Percentiles rank a stretch among this genome's conserved stretches.
Evolutionary conservation across 345 rosid species (phyloP).

Genomic region (Linum usitatissimum): DNA sequence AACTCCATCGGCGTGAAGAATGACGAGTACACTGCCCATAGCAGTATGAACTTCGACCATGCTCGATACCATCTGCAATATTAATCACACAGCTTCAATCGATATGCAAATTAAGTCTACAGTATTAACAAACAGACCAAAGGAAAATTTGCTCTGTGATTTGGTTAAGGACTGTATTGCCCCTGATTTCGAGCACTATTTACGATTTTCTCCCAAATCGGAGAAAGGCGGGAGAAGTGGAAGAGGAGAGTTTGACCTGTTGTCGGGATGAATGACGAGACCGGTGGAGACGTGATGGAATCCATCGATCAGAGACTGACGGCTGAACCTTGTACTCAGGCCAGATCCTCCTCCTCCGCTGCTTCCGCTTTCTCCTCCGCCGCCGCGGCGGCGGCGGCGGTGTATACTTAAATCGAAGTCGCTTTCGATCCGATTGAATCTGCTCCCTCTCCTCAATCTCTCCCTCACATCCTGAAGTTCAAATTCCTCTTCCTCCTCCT

Average conservation of each 20-base stretch:
- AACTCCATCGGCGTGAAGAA: conserved; percentile 86
- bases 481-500: conserved; percentile 19
- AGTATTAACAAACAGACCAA: too few relatives aligned
- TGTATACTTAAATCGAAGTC: conserved; percentile 27
- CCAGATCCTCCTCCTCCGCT: conserved; percentile 12
- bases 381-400: background rate
- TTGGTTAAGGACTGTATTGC: too few relatives aligned
- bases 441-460: conserved; percentile 26
- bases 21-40: conserved; percentile 82
- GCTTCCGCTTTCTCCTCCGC: background rate
- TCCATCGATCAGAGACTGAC: conserved; percentile 32
- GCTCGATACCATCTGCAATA: conserved; percentile 49
- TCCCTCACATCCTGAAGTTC: conserved; percentile 34
- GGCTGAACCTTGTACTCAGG: conserved; percentile 23
- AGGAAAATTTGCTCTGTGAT: too few relatives aligned
- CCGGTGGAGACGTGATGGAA: conserved; percentile 47
- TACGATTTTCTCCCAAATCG: background rate
- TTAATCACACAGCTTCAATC: background rate
- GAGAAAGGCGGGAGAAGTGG: background rate
- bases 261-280: conserved; percentile 58
- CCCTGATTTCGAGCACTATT: background rate
- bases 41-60: conserved; percentile 58
- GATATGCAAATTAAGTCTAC: background rate
- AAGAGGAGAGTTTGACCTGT: conserved; percentile 35
- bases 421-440: conserved; percentile 33